Evolutionary conservation across 2,329 filamentous ascomycete genomes (phyloP), one percentile per base, ranked within the genome.

Genomic region (Botrytis pseudocinerea): DNA sequence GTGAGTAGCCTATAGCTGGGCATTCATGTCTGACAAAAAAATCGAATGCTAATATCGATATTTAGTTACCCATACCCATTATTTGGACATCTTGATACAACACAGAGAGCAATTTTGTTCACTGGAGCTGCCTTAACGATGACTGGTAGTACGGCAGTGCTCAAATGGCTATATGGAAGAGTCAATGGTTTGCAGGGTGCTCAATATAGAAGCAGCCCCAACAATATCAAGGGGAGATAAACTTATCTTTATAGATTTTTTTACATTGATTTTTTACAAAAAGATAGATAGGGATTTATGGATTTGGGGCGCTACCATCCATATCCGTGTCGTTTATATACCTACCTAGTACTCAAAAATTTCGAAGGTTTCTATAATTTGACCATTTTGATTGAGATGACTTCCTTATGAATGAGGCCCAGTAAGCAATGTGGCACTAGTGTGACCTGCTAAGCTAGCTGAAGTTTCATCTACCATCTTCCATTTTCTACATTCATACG

Each of bases 41-140:
- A 7, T 32, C 2, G 1, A 10, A n/a, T 70, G 22, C 72, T 77
- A 69, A 79, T 66, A 4, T 14, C 18, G n/a, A 25, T 32, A 40
- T 46, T 2, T 77, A 92, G 90, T 85, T 97, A 97, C 78, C 94
- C 94, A 0, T 97, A 98, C 81, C 94, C 95, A 1, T 87, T 97
- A 40, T 95, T 98, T 76, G 90, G 85, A 14, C 80, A 92, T 62
- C 83, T 97, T 60, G 86, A 85, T 68, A 92, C 89, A 0, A 80
- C 84, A 66, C 90, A 94, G 79, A 88, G 95, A 32, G 83, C 90
- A 14, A 82, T 88, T 0, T 84, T 97, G 16, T 97, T 97, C 77
- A 85, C 85, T 0, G 83, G 88, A 28, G 92, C 92, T 60, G 94
- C 93, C 0, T 79, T 87, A 1, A 82, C 93, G 25, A 95, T 97